Percentiles rank a stretch among this genome's conserved stretches.
Conservation (phyloP, 2,329 filamentous ascomycete genomes). For the Leptoxyphium fumago region DNA sequence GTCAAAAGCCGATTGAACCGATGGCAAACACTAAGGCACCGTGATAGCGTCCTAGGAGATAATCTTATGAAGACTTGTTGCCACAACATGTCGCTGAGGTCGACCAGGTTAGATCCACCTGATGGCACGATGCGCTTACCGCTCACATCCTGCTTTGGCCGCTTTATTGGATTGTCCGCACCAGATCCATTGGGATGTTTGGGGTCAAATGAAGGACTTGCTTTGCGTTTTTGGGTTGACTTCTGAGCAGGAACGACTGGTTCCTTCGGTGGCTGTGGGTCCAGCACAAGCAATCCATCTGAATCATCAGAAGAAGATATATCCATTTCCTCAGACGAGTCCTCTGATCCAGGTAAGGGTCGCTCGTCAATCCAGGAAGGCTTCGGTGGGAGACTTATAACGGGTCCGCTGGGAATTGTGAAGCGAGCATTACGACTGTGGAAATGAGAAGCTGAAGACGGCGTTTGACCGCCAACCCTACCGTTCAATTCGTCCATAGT, state of each 20-base stretch:
- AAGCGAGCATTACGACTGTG: background rate
- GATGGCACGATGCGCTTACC: background rate
- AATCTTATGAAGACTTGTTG: slow-evolving; percentile 20
- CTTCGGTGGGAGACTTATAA: too few species aligned
- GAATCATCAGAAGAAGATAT: background rate
- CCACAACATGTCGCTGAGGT: slow-evolving; percentile 14
- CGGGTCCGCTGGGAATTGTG: too few species aligned
- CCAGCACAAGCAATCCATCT: background rate
- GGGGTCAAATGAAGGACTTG: background rate
- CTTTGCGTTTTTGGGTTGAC: background rate
- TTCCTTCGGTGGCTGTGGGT: too few species aligned
- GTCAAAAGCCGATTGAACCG: slow-evolving; percentile 17
- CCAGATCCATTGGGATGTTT: slow-evolving; percentile 3
- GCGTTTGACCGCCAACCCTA: background rate
- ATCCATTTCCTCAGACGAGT: background rate
- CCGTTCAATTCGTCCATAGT: background rate
- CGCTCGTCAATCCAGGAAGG: too few species aligned
- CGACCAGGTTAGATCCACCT: slow-evolving; percentile 1
- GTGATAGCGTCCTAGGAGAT: slow-evolving; percentile 18
- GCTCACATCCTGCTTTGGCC: slow-evolving; percentile 6
- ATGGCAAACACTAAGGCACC: slow-evolving; percentile 18
- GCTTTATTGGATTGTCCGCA: slow-evolving; percentile 9
- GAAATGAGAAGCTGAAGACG: background rate
- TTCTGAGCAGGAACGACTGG: background rate
- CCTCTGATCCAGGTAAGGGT: background rate